These are phyloP conservation scores for Stachybotrys chlorohalonatus DNA, from an alignment of 2,329 filamentous ascomycete species.

Conservation along the genomic window DNA sequence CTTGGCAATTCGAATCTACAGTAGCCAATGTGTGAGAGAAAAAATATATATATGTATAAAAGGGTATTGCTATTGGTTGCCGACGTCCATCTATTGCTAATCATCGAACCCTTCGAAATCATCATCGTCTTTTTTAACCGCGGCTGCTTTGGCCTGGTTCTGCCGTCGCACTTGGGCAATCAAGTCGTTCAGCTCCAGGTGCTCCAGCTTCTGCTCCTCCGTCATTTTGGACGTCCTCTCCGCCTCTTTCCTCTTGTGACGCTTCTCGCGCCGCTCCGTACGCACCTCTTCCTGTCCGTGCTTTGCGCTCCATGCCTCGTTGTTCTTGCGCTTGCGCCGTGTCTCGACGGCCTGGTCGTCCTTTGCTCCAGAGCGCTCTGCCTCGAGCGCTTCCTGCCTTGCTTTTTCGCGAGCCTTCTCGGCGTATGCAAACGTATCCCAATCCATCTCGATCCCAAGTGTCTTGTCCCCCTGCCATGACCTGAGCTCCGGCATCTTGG, in stretches of 20 bases:
- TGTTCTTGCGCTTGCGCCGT: slow-evolving; percentile 50
- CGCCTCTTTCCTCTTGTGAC: slow-evolving; percentile 53
- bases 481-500: slow-evolving; percentile 87
- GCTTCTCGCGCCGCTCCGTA: slow-evolving; percentile 53
- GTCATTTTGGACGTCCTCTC: slow-evolving; percentile 57
- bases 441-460: slow-evolving; percentile 55
- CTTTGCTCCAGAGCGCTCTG: slow-evolving; percentile 28
- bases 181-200: slow-evolving; percentile 54
- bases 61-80: background rate
- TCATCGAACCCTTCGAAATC: slow-evolving; percentile 54
- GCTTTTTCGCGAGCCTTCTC: slow-evolving; percentile 63
- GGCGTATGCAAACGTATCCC: slow-evolving; percentile 60
- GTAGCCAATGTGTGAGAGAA: too few relatives aligned
- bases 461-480: slow-evolving; percentile 60
- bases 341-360: slow-evolving; percentile 30
- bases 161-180: slow-evolving; percentile 53
- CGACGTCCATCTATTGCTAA: slow-evolving; percentile 11
- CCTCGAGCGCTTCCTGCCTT: slow-evolving; percentile 47
- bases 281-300: slow-evolving; percentile 56
- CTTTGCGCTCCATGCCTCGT: slow-evolving; percentile 67
- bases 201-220: slow-evolving; percentile 57
- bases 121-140: slow-evolving; percentile 30
- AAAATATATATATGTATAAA: background rate
- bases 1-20: too few relatives aligned
- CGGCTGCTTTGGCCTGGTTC: slow-evolving; percentile 35